Evolutionary conservation across 768 basidiomycete species (phyloP).

Genomic region (Boletus barrowsii): DNA sequence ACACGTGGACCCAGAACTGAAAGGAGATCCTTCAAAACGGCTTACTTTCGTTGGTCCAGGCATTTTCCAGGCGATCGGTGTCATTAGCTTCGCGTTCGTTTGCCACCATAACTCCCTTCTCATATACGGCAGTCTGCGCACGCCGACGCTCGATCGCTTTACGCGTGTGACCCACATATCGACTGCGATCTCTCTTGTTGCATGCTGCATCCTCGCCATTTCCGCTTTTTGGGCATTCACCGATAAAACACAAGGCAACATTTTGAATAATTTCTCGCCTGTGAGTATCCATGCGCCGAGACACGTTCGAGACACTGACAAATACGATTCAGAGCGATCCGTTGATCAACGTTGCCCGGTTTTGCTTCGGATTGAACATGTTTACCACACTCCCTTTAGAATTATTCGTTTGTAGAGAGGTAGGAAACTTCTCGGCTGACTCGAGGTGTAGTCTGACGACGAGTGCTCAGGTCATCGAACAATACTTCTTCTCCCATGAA

Average conservation of each 20-base stretch:
- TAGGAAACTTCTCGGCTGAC: constrained; percentile 25
- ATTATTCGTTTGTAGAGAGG: constrained; percentile 96
- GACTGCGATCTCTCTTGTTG: constrained; percentile 76
- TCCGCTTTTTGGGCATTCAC: constrained; percentile 89
- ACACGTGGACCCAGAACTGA: constrained; percentile 65
- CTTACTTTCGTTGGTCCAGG: constrained; percentile 77
- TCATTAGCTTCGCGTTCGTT: constrained; percentile 95
- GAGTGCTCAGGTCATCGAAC: constrained; percentile 75
- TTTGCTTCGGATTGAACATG: constrained; percentile 96
- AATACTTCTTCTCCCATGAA: constrained; percentile 92
- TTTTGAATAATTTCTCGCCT: constrained; percentile 88
- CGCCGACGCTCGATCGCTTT: constrained; percentile 93
- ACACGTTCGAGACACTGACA: constrained; percentile 2
- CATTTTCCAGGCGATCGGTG: constrained; percentile 93
- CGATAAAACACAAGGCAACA: constrained; percentile 90
- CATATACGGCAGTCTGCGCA: constrained; percentile 90
- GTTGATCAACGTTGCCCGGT: constrained; percentile 93
- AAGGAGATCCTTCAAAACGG: constrained; percentile 71
- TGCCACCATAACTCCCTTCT: constrained; percentile 97
- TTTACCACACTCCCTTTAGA: constrained; percentile 96
- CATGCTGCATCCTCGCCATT: constrained; percentile 82
- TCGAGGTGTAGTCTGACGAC: constrained; percentile 4
- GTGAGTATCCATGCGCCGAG: constrained; percentile 36
- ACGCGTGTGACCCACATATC: constrained; percentile 90
- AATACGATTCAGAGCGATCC: constrained; percentile 58